Evolutionary conservation across 2,329 filamentous ascomycete genomes (phyloP).

Genomic region (Stemphylium lycopersici): DNA sequence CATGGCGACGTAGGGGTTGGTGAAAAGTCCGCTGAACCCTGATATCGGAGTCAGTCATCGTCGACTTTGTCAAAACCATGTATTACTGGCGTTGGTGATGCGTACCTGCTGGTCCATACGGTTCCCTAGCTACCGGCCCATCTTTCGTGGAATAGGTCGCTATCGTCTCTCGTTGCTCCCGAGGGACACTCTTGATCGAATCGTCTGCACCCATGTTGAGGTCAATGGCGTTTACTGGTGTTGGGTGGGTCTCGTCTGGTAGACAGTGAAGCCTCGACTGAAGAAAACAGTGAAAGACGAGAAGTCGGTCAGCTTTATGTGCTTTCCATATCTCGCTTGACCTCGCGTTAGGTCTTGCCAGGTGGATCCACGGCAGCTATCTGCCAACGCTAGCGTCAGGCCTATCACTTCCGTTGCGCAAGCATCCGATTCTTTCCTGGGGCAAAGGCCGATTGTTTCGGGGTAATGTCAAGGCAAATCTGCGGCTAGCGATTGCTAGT

Average conservation of each 20-base stretch:
- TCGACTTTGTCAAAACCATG: neutral
- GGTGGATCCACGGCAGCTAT: conserved; percentile 12
- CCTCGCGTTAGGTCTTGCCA: conserved; percentile 9
- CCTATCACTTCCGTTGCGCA: conserved; percentile 6
- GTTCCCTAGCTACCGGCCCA: conserved; percentile 27
- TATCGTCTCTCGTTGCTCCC: conserved; percentile 30
- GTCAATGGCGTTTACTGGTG: conserved; percentile 3
- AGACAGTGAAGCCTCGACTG: neutral
- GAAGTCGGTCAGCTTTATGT: conserved; percentile 9
- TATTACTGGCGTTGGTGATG: neutral
- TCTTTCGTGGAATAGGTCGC: conserved; percentile 18
- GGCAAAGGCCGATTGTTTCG: neutral
- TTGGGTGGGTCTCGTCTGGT: conserved; percentile 4
- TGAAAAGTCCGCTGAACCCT: conserved; percentile 56
- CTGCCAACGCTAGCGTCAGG: conserved; percentile 13
- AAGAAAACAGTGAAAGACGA: neutral
- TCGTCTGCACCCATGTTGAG: conserved; percentile 22
- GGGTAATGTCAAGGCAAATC: neutral
- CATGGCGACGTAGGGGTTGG: conserved; percentile 57
- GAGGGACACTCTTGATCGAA: conserved; percentile 25
- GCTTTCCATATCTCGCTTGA: conserved; percentile 7
- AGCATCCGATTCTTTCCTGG: conserved; percentile 1
- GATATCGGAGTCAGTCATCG: conserved; percentile 12
- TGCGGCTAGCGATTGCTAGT: neutral
- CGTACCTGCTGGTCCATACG: conserved; percentile 43